Evolutionary conservation across 2,329 filamentous ascomycete species (phyloP), one percentile per base, ranked within the genome.

Genomic region (Colletotrichum scovillei): DNA sequence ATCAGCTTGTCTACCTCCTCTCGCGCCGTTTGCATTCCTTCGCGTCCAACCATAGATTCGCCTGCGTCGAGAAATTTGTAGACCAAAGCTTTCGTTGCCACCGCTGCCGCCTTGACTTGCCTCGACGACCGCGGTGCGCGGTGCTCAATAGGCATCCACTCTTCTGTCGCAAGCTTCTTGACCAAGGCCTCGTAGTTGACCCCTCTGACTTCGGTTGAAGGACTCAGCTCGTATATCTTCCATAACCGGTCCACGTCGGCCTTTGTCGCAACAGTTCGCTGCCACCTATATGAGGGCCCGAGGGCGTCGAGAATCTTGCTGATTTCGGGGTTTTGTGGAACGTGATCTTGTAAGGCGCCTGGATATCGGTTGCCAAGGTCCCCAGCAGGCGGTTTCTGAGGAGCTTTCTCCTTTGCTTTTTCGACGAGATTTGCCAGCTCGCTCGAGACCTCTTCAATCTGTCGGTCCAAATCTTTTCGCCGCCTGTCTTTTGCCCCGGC

Each of bases 381-480:
- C 79, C 22, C 77, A 28, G 24, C 75, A 58, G 26, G 75, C 75
- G 57, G 82, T 72, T 12, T 75, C 71, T 73, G 63, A 52, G 72
- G 56, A 19, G 58, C 58, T 5, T 74, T 65, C 7, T 69, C 66
- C 9, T 76, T 69, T 55, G 81, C 80, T 62, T 82, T 81, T 58
- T 82, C 77, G 72, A 82, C 80, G 16, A 86, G 75, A 22, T 77
- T 80, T 42, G 80, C 82, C 74, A 91, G 76, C 66, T 87, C 86
- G 69, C 85, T 81, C 72, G 84, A 87, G 7, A 88, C 87, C 66
- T 89, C 85, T 32, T 88, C 87, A 76, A 94, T 88, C 70, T 89
- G 88, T 24, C 82, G 79, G 67, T 94, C 91, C 84, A 93, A 89
- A 75, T 92, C 87, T 74, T 85, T 85, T 59, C 88, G 86, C 74